These are phyloP conservation scores for Lentinula detonsa DNA, from an alignment of 768 basidiomycete genomes.

Conservation along the genomic window DNA sequence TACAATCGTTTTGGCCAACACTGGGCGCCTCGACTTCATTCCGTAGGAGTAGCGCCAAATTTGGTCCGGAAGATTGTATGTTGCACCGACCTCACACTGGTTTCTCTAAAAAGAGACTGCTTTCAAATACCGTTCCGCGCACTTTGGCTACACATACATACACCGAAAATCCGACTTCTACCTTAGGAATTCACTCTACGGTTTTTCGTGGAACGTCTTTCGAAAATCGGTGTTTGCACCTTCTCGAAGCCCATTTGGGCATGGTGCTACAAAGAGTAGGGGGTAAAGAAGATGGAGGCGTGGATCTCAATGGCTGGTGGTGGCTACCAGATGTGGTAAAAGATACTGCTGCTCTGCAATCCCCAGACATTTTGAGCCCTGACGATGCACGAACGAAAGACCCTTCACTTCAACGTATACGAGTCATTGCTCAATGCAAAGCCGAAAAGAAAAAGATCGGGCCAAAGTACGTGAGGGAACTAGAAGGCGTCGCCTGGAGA, in stretches of 20 bases:
- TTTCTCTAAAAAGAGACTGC: background rate
- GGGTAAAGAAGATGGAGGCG: slow-evolving; percentile 84
- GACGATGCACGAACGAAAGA: background rate
- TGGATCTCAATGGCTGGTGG: slow-evolving; percentile 93
- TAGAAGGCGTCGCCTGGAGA: slow-evolving; percentile 80
- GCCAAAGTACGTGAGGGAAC: slow-evolving; percentile 78
- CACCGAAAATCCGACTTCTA: background rate
- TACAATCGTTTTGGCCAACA: background rate
- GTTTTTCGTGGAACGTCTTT: slow-evolving; percentile 70
- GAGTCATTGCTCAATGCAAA: slow-evolving; percentile 87
- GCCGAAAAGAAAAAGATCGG: slow-evolving; percentile 78
- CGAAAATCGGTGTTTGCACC: slow-evolving; percentile 57
- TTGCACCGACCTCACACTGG: background rate
- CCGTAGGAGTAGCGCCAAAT: background rate
- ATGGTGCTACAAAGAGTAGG: slow-evolving; percentile 81
- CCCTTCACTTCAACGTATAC: slow-evolving; percentile 43
- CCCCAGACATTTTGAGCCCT: background rate
- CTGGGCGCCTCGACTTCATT: too few relatives aligned
- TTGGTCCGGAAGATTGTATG: background rate
- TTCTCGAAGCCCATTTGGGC: slow-evolving; percentile 61
- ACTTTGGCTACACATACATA: background rate
- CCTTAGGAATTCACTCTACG: slow-evolving; percentile 27
- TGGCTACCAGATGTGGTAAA: slow-evolving; percentile 51
- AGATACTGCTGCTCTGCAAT: background rate
- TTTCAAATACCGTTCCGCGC: background rate